Conservation (phyloP, 208 protist species). For the Jaenimonas drosophilae region DNA sequence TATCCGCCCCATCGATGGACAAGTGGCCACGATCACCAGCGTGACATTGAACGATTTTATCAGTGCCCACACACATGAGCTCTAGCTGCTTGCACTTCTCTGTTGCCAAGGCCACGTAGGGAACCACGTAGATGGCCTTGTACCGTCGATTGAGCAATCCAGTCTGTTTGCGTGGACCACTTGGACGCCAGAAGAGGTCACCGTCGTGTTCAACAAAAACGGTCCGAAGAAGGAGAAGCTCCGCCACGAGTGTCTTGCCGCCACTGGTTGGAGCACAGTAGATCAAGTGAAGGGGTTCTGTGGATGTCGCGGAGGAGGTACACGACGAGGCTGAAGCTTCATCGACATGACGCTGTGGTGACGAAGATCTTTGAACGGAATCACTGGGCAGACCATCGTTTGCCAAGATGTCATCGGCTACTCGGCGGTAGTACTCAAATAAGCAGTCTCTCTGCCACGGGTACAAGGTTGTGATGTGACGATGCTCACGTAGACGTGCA, state of each 20-base stretch:
- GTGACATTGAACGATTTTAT: slow-evolving; percentile 10
- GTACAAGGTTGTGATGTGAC: slow-evolving; percentile 7
- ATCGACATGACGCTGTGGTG: too few relatives aligned
- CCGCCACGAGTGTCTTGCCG: slow-evolving; percentile 16
- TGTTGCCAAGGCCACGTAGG: slow-evolving; percentile 36
- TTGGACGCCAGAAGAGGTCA: not conserved
- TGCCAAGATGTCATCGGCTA: not conserved
- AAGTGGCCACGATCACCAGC: slow-evolving; percentile 10
- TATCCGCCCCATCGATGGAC: not conserved
- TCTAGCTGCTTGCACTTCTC: slow-evolving; percentile 21
- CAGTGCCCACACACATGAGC: slow-evolving; percentile 2
- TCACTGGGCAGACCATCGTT: not conserved
- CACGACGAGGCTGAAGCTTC: not conserved
- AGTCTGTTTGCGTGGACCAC: not conserved
- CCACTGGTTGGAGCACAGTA: slow-evolving; percentile 16
- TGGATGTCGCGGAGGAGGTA: not conserved
- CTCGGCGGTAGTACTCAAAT: slow-evolving; percentile 3
- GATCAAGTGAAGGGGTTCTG: slow-evolving; percentile 4
- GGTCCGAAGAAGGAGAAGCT: slow-evolving; percentile 6
- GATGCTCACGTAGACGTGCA: too few relatives aligned
- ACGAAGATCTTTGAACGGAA: too few relatives aligned
- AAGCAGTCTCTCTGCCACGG: slow-evolving; percentile 12
- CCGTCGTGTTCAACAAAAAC: not conserved
- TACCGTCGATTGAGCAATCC: not conserved
- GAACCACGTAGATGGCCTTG: slow-evolving; percentile 26